Conservation (phyloP, 805 yeast species). For the Candida qinlingensis region DNA sequence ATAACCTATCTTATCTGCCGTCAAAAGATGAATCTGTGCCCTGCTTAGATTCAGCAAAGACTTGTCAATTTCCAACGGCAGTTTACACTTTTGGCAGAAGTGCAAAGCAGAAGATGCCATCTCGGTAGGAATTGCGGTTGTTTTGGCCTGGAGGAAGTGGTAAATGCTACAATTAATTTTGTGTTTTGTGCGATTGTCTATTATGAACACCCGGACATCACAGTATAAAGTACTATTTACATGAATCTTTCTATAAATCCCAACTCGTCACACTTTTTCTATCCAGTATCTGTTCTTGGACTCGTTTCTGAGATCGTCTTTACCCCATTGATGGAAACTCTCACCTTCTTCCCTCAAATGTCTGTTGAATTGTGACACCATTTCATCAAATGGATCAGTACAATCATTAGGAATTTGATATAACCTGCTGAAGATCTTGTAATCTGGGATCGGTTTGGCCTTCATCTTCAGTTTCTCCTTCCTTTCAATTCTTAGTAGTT, state of each 20-base stretch:
- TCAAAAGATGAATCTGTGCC: constrained; percentile 51
- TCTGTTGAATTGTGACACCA: constrained; percentile 17
- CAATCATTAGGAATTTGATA: constrained; percentile 22
- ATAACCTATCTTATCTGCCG: constrained; percentile 29
- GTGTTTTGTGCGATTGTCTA: neutral
- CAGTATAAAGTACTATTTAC: neutral
- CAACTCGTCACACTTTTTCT: constrained; percentile 19
- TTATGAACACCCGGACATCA: constrained; percentile 18
- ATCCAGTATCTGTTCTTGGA: constrained; percentile 25
- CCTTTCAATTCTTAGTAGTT: constrained; percentile 6
- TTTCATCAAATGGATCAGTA: constrained; percentile 27
- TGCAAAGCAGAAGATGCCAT: constrained; percentile 12
- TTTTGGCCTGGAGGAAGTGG: neutral
- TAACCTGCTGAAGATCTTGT: constrained; percentile 21
- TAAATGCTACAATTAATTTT: neutral
- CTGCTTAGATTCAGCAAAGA: constrained; percentile 46
- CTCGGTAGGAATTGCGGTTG: neutral
- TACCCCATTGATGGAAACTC: constrained; percentile 18
- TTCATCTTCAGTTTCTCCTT: constrained; percentile 17
- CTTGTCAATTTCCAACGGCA: constrained; percentile 51
- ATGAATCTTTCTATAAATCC: neutral
- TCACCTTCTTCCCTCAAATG: constrained; percentile 21
- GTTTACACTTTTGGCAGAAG: constrained; percentile 58
- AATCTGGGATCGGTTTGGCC: constrained; percentile 18
- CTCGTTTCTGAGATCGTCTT: constrained; percentile 18